Conservation (phyloP, 1,139 yeast genomes). For the Debaryomycetaceae sp. region DNA sequence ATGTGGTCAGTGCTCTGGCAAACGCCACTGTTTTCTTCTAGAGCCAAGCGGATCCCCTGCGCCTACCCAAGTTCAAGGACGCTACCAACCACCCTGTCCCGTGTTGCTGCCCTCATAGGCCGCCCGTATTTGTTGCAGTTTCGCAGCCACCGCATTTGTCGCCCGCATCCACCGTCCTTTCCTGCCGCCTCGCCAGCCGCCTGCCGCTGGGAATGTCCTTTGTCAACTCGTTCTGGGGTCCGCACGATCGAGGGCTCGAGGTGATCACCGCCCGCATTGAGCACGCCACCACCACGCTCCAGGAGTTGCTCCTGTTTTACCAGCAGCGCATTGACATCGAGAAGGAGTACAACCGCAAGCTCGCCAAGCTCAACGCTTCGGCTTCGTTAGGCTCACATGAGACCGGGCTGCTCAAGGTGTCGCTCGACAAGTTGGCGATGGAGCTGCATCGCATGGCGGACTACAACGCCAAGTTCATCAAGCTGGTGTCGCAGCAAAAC, state of each 20-base stretch:
- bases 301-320: conserved; percentile 42
- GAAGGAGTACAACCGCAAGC: conserved; percentile 61
- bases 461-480: conserved; percentile 29
- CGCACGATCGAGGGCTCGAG: conserved; percentile 30
- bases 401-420: conserved; percentile 51
- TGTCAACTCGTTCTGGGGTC: conserved; percentile 46
- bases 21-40: no score
- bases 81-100: no score
- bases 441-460: conserved; percentile 45
- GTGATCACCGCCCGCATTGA: conserved; percentile 29
- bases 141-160: no score
- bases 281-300: conserved; percentile 33
- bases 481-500: conserved; percentile 29
- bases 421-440: conserved; percentile 53
- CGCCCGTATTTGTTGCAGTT: no score
- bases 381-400: conserved; percentile 53
- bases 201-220: no score
- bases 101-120: no score
- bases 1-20: no score
- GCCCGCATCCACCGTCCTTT: no score
- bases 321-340: conserved; percentile 57
- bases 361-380: conserved; percentile 47
- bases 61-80: no score
- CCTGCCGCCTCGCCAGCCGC: no score
- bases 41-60: no score